Evolutionary conservation across 176 grass and related monocot species (phyloP).

Genomic region (Eleusine indica): DNA sequence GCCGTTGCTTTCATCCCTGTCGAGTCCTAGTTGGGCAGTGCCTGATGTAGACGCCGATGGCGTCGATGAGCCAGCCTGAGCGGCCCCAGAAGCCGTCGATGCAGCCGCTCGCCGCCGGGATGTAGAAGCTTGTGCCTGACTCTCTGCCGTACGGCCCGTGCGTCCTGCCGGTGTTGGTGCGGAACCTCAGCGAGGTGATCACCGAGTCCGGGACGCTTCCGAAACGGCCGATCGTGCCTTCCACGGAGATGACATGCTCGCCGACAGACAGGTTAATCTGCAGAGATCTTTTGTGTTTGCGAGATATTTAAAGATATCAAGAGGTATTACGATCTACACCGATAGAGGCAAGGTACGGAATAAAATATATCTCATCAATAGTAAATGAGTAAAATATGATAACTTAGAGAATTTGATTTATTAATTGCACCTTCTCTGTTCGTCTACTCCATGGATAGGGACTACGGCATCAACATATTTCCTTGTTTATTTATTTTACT

Average conservation of each 20-base stretch:
- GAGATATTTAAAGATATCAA: too few relatives aligned
- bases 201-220: background rate
- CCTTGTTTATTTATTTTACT: too few relatives aligned
- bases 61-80: slow-evolving; percentile 34
- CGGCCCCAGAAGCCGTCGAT: slow-evolving; percentile 42
- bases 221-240: slow-evolving; percentile 9
- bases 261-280: background rate
- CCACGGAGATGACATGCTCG: background rate
- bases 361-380: too few relatives aligned
- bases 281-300: too few relatives aligned
- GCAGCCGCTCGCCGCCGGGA: slow-evolving; percentile 14
- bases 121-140: background rate
- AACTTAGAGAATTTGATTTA: too few relatives aligned
- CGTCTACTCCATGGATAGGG: too few relatives aligned
- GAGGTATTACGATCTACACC: too few relatives aligned
- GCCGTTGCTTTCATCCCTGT: too few relatives aligned
- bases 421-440: too few relatives aligned
- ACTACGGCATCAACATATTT: too few relatives aligned
- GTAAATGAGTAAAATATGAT: too few relatives aligned
- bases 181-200: slow-evolving; percentile 40
- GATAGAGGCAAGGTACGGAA: too few relatives aligned
- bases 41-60: slow-evolving; percentile 24
- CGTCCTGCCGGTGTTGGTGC: slow-evolving; percentile 1
- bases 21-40: background rate
- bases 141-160: slow-evolving; percentile 19